Evolutionary conservation across 345 rosid genomes (phyloP).

Genomic region (Populus alba): DNA sequence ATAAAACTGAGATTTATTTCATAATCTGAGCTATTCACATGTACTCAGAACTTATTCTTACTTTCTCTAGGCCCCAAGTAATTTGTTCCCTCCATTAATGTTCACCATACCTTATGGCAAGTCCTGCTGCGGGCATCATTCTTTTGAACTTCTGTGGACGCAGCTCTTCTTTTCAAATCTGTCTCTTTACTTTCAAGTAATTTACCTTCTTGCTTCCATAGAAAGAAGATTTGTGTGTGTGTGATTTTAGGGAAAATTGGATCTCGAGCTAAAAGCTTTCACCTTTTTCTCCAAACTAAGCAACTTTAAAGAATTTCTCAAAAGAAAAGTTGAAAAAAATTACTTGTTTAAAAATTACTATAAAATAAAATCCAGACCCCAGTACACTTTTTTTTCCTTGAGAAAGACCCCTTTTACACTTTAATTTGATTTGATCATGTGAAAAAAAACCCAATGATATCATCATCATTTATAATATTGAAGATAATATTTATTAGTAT

Average conservation of each 20-base stretch:
- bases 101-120: neutral
- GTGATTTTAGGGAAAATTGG: slow-evolving; percentile 2
- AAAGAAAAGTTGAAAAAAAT: neutral
- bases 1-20: neutral
- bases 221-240: neutral
- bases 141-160: neutral
- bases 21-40: neutral
- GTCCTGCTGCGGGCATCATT: neutral
- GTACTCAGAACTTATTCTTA: neutral
- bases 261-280: neutral
- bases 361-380: neutral
- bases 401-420: no score
- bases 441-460: no score
- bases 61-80: neutral
- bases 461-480: no score
- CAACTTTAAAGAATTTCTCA: neutral
- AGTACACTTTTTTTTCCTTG: no score
- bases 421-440: no score
- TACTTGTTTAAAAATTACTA: no score
- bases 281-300: neutral
- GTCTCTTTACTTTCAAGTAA: neutral
- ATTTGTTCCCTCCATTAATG: neutral
- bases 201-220: neutral
- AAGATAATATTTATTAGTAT: no score
- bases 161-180: slow-evolving; percentile 6